Percentiles rank a stretch among this genome's conserved stretches.
phyloP scores from a whole-genome alignment of 2,329 filamentous ascomycete genomes.

The Exophiala oligosperma region DNA sequence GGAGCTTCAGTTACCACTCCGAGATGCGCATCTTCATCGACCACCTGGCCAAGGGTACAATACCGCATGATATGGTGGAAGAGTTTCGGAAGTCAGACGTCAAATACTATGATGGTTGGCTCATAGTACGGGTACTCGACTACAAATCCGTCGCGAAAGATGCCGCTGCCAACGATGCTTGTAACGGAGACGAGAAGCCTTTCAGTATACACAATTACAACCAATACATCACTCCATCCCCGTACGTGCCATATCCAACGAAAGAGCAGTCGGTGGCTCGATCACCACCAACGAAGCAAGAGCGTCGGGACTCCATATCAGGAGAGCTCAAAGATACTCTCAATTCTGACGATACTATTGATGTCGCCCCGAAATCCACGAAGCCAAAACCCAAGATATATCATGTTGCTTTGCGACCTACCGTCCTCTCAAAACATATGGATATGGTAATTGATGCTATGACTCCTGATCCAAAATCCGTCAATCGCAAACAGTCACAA shows the following conservation, averaged over 20 bases:
- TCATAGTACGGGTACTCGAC: constrained; percentile 93
- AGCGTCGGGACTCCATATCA: constrained; percentile 18
- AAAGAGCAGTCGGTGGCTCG: constrained; percentile 44
- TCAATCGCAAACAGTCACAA: constrained; percentile 48
- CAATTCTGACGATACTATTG: constrained; percentile 20
- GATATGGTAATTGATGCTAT: constrained; percentile 76
- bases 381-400: constrained; percentile 59
- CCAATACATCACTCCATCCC: constrained; percentile 83
- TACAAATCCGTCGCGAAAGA: constrained; percentile 70
- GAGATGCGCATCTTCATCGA: constrained; percentile 83
- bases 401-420: constrained; percentile 84
- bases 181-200: constrained; percentile 63
- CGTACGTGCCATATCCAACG: constrained; percentile 72
- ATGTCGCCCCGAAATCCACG: constrained; percentile 16
- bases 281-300: constrained; percentile 27
- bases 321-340: constrained; percentile 12
- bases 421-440: constrained; percentile 69
- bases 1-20: constrained; percentile 87
- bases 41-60: constrained; percentile 71
- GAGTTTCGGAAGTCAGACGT: constrained; percentile 72
- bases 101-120: constrained; percentile 85
- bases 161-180: constrained; percentile 54
- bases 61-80: constrained; percentile 86
- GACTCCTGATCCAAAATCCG: constrained; percentile 61
- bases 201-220: constrained; percentile 94